Evolutionary conservation across 495 filamentous ascomycete genomes (phyloP).

Genomic region (Penicillium soppii): DNA sequence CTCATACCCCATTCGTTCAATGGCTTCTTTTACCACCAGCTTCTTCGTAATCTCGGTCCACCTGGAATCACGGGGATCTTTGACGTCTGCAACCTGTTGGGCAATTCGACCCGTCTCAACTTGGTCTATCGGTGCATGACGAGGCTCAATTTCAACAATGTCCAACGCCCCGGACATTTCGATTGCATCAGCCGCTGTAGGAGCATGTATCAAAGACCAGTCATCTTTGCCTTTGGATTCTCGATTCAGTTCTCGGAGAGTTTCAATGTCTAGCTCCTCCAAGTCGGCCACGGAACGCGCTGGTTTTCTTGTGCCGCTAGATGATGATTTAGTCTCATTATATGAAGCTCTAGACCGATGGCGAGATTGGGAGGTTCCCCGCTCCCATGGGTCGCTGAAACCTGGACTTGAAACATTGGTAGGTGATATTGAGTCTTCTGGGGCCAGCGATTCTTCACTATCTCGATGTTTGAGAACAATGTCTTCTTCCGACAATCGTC

Average conservation of each 20-base stretch:
- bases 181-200: constrained; percentile 10
- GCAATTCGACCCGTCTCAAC: constrained; percentile 32
- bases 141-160: constrained; percentile 23
- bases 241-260: constrained; percentile 7
- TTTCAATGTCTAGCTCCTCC: constrained; percentile 33
- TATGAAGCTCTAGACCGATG: neutral
- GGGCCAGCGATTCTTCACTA: constrained; percentile 8
- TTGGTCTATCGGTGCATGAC: constrained; percentile 19
- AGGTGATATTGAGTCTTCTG: constrained; percentile 20
- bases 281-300: neutral
- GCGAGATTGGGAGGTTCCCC: neutral
- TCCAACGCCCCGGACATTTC: constrained; percentile 24
- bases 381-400: constrained; percentile 19
- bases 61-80: constrained; percentile 59
- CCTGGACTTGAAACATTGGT: constrained; percentile 11
- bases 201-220: constrained; percentile 24
- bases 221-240: constrained; percentile 9
- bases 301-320: neutral
- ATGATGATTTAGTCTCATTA: constrained; percentile 1
- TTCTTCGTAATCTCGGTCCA: constrained; percentile 99
- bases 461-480: constrained; percentile 14
- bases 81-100: constrained; percentile 39
- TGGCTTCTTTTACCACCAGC: constrained; percentile 82
- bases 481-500: constrained; percentile 19
- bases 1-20: constrained; percentile 80